phyloP scores from a whole-genome alignment of 2,329 filamentous ascomycete species.

The Chaetomiaceae sp. region DNA sequence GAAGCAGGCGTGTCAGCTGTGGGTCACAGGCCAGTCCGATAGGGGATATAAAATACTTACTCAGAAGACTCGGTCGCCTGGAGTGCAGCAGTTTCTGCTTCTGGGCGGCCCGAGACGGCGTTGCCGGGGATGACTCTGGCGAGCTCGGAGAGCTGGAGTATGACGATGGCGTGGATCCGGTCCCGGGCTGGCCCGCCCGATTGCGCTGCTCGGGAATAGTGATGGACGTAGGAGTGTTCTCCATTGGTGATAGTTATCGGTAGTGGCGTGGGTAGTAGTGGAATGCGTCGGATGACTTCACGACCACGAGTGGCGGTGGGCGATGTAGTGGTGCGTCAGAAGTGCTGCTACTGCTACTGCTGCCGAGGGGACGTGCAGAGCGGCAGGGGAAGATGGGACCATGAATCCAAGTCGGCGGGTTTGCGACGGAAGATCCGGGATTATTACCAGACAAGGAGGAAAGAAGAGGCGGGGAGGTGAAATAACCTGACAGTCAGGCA shows the following conservation, averaged over 20 bases:
- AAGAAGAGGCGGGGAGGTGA: neutral
- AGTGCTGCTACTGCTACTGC: conserved; percentile 19
- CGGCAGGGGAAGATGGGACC: conserved; percentile 19
- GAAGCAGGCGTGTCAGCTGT: conserved; percentile 30
- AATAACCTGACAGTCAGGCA: neutral
- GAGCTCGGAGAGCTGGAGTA: conserved; percentile 54
- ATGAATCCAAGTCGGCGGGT: conserved; percentile 18
- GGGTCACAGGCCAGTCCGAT: neutral
- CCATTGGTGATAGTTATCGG: conserved; percentile 16
- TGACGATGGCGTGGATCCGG: conserved; percentile 51
- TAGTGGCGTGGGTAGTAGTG: neutral
- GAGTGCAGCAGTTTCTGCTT: conserved; percentile 45
- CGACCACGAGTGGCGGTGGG: conserved; percentile 4
- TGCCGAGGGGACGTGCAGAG: conserved; percentile 23
- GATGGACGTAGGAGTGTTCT: conserved; percentile 63
- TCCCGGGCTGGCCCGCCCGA: conserved; percentile 41
- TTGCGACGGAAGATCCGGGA: neutral
- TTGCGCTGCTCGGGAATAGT: conserved; percentile 50
- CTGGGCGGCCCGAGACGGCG: conserved; percentile 32
- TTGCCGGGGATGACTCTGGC: conserved; percentile 37
- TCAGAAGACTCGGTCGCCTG: conserved; percentile 59
- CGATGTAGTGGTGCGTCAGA: conserved; percentile 5
- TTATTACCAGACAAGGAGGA: neutral
- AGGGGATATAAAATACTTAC: conserved; percentile 43
- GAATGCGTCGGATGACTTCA: neutral